phyloP scores from a whole-genome alignment of 345 rosid species.

The Luvunga scandens region DNA sequence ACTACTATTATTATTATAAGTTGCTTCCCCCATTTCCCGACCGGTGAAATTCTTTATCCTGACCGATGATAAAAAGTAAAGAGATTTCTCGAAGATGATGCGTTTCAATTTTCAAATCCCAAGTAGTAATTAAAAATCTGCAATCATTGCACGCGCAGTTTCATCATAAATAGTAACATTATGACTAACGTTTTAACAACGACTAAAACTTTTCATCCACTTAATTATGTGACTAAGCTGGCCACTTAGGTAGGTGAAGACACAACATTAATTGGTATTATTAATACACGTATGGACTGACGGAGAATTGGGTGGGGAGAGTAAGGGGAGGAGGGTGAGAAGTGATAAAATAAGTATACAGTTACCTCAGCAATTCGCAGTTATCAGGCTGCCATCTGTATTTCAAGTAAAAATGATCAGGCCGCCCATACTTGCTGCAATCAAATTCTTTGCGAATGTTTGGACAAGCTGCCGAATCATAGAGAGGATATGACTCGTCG shows the following conservation, averaged over 20 bases:
- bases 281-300: no score
- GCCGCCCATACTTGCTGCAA: conserved; percentile 79
- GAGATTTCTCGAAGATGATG: not conserved
- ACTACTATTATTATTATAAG: no score
- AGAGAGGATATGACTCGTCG: conserved; percentile 69
- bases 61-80: not conserved
- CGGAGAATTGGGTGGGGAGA: no score
- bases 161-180: not conserved
- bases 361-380: conserved; percentile 67
- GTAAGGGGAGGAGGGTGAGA: not conserved
- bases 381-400: conserved; percentile 76
- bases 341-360: no score
- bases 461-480: conserved; percentile 63
- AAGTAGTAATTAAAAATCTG: no score
- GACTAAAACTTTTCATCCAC: no score
- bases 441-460: conserved; percentile 75
- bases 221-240: no score
- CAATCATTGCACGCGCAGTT: not conserved
- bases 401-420: conserved; percentile 61
- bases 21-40: no score
- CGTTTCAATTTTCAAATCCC: not conserved
- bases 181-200: not conserved
- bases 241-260: no score
- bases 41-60: not conserved
- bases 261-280: no score